Evolutionary conservation across 2,329 filamentous ascomycete species (phyloP).

Genomic region (Phaeoacremonium minimum): DNA sequence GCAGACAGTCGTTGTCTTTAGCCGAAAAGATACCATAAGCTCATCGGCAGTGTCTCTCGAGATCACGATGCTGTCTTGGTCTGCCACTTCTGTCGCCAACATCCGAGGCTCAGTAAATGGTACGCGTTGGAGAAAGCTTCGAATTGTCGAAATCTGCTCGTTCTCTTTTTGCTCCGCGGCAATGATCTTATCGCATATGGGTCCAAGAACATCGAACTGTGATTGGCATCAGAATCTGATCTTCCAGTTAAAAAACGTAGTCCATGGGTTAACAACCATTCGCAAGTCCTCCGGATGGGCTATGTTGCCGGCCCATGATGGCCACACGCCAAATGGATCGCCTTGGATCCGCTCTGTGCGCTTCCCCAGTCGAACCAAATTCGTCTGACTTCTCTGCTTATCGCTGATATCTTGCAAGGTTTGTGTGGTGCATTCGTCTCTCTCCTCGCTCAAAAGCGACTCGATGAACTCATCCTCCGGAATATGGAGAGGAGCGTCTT

Average conservation of each 20-base stretch:
- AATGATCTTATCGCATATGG: background rate
- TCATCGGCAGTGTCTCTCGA: background rate
- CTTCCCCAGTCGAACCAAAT: slow-evolving; percentile 3
- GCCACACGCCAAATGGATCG: slow-evolving; percentile 6
- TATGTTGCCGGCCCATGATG: slow-evolving; percentile 10
- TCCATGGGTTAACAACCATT: slow-evolving; percentile 4
- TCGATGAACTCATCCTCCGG: slow-evolving; percentile 7
- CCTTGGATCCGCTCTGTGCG: slow-evolving; percentile 4
- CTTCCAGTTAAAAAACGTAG: too few relatives aligned
- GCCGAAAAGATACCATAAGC: background rate
- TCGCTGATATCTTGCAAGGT: slow-evolving; percentile 3
- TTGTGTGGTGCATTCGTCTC: too few relatives aligned
- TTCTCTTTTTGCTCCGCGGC: background rate
- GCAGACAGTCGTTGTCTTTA: slow-evolving; percentile 2
- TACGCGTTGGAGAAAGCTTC: background rate
- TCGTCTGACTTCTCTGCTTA: slow-evolving; percentile 1
- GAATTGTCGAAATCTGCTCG: background rate
- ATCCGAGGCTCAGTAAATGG: background rate
- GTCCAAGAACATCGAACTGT: background rate
- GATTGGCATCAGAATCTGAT: too few relatives aligned
- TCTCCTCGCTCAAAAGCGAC: slow-evolving; percentile 2
- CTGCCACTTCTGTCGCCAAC: background rate
- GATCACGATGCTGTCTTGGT: background rate
- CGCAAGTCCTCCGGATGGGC: slow-evolving; percentile 4
- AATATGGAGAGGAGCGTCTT: too few relatives aligned